Evolutionary conservation across 2,329 filamentous ascomycete species (phyloP), one percentile per base, ranked within the genome.

Genomic region (Paradendryphiella salina): DNA sequence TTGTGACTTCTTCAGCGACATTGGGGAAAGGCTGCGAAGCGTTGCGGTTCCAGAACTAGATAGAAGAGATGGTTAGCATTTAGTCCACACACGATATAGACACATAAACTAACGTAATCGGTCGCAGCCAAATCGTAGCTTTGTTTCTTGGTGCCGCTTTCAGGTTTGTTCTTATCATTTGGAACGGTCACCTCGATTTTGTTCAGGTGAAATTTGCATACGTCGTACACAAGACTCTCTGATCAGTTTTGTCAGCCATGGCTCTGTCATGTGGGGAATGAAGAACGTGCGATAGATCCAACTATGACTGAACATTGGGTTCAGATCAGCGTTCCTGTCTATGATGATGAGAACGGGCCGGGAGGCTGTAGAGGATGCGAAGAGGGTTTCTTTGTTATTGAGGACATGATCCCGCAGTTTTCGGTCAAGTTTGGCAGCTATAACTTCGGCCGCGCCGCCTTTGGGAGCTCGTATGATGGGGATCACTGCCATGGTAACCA

Each of bases 401-500:
- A 99, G 82, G 45, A 97, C 89, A 71, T 99, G 94, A 67, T 99
- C 94, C 66, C 94, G 86, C 17, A 99, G 83, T 73, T 97, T 99
- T 53, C 94, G 86, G 71, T 99, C 94, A 18, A 99, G 84, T 69
- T 96, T 96, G 11, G 89, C 89, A 11, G 91, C 88, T 60, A 99
- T 95, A 80, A 96, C 88, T 70, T 97, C 93, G 11, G 94, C 93
- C 3, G 94, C 90, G 29, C 90, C 92, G 41, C 88, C 90, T 70
- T 94, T 96, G 5, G 94, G 92, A 69, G 90, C 96, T 60, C 94
- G 82, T 66, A 99, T 97, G 61, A 99, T 91, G 5, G 94, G 94
- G 61, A 99, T 96, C 2, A 92, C 86, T 87, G 91, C 93, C 90
- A 96, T 96, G 4, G 94, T 99, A n/a, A 96, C 94, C 52, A 94